These are phyloP conservation scores for Medicago ruthenica DNA, from an alignment of 306 rosid species.

Conservation along the genomic window DNA sequence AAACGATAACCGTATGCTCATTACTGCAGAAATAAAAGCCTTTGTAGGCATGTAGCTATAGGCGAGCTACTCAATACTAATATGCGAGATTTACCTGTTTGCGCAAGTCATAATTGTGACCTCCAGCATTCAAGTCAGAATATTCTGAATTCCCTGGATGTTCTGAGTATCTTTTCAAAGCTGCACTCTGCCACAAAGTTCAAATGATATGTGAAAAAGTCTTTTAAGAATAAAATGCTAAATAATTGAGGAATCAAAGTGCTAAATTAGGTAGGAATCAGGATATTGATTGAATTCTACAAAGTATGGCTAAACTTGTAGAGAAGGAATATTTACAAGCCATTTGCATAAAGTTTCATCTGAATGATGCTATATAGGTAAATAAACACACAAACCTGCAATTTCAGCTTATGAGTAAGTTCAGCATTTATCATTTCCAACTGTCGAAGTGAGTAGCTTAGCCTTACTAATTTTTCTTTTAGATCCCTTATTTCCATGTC, in stretches of 20 bases:
- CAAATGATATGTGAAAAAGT: conserved; percentile 10
- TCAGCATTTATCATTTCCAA: conserved; percentile 68
- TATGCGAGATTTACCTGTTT: conserved; percentile 57
- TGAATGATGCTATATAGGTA: conserved; percentile 16
- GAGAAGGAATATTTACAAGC: conserved; percentile 23
- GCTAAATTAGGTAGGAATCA: conserved; percentile 11
- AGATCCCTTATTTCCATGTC: conserved; percentile 77
- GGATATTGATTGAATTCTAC: background rate
- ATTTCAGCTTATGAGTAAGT: conserved; percentile 66
- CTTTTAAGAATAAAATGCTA: background rate
- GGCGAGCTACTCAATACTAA: conserved; percentile 8
- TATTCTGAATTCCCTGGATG: conserved; percentile 42
- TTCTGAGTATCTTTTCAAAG: conserved; percentile 47
- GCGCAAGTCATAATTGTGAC: conserved; percentile 64
- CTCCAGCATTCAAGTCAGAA: conserved; percentile 42
- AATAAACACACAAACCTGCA: conserved; percentile 48
- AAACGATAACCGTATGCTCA: conserved; percentile 13
- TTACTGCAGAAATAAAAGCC: conserved; percentile 1
- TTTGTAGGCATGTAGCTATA: background rate
- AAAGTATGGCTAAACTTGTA: conserved; percentile 15
- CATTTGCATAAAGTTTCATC: conserved; percentile 16
- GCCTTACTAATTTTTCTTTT: conserved; percentile 73
- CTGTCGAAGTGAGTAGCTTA: conserved; percentile 65
- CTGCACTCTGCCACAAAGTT: conserved; percentile 57
- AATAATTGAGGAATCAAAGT: conserved; percentile 31